Evolutionary conservation across 768 basidiomycete genomes (phyloP).

Genomic region (Pseudohyphozyma bogoriensis): DNA sequence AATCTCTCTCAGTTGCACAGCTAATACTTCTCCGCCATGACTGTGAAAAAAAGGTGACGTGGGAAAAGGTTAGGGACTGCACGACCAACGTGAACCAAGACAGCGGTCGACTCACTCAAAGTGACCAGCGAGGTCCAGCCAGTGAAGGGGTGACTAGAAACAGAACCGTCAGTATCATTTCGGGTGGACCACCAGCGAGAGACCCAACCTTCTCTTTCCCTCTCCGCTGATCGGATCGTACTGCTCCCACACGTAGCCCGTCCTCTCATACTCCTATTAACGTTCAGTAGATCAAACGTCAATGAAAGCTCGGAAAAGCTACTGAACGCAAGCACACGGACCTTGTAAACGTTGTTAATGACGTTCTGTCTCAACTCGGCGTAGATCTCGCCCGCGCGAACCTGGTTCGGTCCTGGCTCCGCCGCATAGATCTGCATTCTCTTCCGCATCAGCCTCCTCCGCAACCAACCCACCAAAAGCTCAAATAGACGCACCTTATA

Average conservation of each 20-base stretch:
- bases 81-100: too few species aligned
- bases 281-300: not conserved
- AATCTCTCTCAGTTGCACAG: too few species aligned
- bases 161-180: not conserved
- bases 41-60: too few species aligned
- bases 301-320: not conserved
- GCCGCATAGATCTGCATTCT: slow-evolving; percentile 58
- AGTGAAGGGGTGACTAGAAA: slow-evolving; percentile 78
- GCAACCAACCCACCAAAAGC: slow-evolving; percentile 39
- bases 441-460: not conserved
- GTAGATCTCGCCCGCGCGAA: slow-evolving; percentile 67
- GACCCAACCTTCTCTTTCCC: slow-evolving; percentile 68
- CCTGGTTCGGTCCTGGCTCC: slow-evolving; percentile 69
- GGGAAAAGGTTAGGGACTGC: too few species aligned
- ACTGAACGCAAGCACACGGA: slow-evolving; percentile 30
- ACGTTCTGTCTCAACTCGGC: slow-evolving; percentile 67
- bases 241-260: slow-evolving; percentile 96
- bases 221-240: slow-evolving; percentile 76
- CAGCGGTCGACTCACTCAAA: slow-evolving; percentile 23
- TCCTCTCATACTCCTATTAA: slow-evolving; percentile 71
- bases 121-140: slow-evolving; percentile 69
- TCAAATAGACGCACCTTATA: slow-evolving; percentile 58
- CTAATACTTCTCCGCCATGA: slow-evolving; percentile 29
- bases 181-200: too few species aligned
- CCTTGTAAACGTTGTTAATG: slow-evolving; percentile 70